A percentile compares a stretch with the other conserved stretches of the same genome.
phyloP scores from a whole-genome alignment of 768 basidiomycete species.

The Amanita muscaria region DNA sequence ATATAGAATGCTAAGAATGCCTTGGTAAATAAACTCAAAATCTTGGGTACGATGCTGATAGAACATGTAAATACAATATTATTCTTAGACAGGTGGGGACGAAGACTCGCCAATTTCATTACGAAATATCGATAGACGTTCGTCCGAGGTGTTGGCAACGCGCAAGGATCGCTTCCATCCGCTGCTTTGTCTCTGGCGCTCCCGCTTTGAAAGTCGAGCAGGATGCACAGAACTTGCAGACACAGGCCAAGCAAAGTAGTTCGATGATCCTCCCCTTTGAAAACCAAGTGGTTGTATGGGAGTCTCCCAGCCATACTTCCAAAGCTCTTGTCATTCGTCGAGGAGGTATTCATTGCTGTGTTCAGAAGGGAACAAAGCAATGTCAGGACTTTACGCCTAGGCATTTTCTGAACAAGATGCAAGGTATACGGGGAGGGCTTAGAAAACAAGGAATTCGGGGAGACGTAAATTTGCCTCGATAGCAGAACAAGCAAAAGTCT shows the following conservation, averaged over 20 bases:
- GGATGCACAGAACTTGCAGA: slow-evolving; percentile 66
- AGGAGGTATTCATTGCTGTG: slow-evolving; percentile 69
- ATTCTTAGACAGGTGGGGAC: slow-evolving; percentile 1
- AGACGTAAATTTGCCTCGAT: slow-evolving; percentile 83
- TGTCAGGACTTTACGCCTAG: slow-evolving; percentile 80
- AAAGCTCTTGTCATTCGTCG: slow-evolving; percentile 41
- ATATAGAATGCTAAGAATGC: slow-evolving; percentile 57
- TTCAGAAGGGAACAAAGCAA: slow-evolving; percentile 91
- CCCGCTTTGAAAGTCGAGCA: slow-evolving; percentile 78
- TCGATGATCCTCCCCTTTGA: slow-evolving; percentile 79
- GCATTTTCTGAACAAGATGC: slow-evolving; percentile 66
- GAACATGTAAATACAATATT: slow-evolving; percentile 7
- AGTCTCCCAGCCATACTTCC: slow-evolving; percentile 68
- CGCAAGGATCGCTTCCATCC: slow-evolving; percentile 35
- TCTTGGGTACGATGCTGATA: slow-evolving; percentile 76
- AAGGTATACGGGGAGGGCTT: slow-evolving; percentile 72
- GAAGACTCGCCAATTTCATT: slow-evolving; percentile 65
- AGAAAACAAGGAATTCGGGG: slow-evolving; percentile 59
- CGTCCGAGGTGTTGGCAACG: slow-evolving; percentile 51
- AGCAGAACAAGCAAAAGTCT: slow-evolving; percentile 82
- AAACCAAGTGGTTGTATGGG: slow-evolving; percentile 85
- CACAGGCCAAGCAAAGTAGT: slow-evolving; percentile 64
- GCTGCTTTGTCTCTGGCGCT: slow-evolving; percentile 47
- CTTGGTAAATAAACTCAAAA: slow-evolving; percentile 75
- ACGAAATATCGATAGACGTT: slow-evolving; percentile 92